phyloP scores from a whole-genome alignment of 371 early-diverging fungal genomes.

The Rhizopus delemar region DNA sequence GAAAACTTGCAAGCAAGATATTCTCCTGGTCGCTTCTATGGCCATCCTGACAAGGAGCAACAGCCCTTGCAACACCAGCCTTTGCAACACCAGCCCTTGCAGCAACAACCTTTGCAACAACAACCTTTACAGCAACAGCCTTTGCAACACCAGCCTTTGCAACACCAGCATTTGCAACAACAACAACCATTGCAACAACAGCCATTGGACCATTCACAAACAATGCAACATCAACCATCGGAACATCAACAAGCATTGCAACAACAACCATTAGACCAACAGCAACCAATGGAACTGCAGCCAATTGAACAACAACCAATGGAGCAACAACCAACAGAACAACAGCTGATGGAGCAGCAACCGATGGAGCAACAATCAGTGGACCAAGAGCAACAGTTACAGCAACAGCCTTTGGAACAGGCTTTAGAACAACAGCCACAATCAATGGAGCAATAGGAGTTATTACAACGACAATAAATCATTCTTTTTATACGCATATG shows the following conservation, averaged over 20 bases:
- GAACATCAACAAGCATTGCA: not conserved
- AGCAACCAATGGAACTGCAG: not conserved
- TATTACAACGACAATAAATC: not conserved
- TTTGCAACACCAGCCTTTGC: not conserved
- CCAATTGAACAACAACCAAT: not conserved
- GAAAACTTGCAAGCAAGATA: conserved; percentile 44
- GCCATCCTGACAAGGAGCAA: not conserved
- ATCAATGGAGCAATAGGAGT: not conserved
- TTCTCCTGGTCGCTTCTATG: conserved; percentile 38
- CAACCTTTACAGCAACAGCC: not conserved
- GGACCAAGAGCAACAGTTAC: not conserved
- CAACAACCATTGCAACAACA: not conserved
- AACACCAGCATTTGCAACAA: not conserved
- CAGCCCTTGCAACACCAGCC: not conserved
- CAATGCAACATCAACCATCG: not conserved
- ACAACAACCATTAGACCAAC: not conserved
- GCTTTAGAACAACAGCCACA: not conserved
- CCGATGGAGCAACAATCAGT: not conserved
- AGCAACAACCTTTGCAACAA: not conserved
- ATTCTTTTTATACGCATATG: too few relatives aligned
- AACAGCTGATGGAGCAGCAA: not conserved
- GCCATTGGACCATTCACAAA: not conserved
- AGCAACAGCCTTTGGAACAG: not conserved
- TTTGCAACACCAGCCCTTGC: not conserved
- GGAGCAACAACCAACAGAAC: not conserved